phyloP scores from a whole-genome alignment of 305 asterid genomes.

The Plantago coronopus region DNA sequence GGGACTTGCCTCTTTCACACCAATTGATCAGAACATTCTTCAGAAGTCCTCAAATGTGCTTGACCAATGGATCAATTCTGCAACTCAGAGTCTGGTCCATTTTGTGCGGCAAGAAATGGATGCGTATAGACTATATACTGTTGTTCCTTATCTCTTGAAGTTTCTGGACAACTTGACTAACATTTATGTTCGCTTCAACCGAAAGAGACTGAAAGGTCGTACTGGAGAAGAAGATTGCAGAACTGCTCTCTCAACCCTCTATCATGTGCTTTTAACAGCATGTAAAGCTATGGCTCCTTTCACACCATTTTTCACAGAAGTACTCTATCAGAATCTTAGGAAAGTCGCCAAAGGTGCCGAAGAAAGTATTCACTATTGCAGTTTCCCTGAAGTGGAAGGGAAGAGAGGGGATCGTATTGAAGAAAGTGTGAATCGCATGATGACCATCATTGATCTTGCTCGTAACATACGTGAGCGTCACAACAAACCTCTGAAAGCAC shows the following conservation, averaged over 20 bases:
- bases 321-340: conserved; percentile 82
- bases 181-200: conserved; percentile 85
- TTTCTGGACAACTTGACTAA: conserved; percentile 88
- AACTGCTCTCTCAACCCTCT: conserved; percentile 90
- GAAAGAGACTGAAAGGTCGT: conserved; percentile 93
- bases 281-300: conserved; percentile 98
- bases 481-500: conserved; percentile 84
- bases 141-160: conserved; percentile 84
- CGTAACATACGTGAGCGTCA: conserved; percentile 96
- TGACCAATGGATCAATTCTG: conserved; percentile 95
- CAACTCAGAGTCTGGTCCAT: conserved; percentile 89
- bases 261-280: conserved; percentile 77
- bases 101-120: conserved; percentile 95
- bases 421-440: conserved; percentile 86
- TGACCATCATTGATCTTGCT: conserved; percentile 80
- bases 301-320: conserved; percentile 94
- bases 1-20: conserved; percentile 70
- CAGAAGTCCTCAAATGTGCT: conserved; percentile 83
- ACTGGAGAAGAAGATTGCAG: conserved; percentile 89
- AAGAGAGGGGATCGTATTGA: conserved; percentile 88
- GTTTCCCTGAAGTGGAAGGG: conserved; percentile 81
- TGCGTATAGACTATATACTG: conserved; percentile 89
- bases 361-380: conserved; percentile 88
- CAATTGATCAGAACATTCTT: conserved; percentile 61
- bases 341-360: conserved; percentile 62